Conservation (phyloP, 2,329 filamentous ascomycete species). For the Trichoderma sp. region DNA sequence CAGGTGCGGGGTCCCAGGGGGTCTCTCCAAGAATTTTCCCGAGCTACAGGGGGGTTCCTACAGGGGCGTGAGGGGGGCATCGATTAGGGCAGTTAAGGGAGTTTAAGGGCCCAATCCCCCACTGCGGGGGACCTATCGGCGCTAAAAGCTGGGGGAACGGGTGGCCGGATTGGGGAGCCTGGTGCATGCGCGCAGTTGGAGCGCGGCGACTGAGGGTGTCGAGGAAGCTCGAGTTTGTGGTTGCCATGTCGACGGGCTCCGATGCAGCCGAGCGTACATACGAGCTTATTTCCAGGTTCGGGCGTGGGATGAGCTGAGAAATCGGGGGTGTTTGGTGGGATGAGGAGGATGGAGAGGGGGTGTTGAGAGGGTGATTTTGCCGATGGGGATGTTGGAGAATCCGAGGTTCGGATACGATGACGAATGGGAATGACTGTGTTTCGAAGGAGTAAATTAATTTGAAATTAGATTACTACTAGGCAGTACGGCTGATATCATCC, state of each 20-base stretch:
- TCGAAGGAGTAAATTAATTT: not conserved
- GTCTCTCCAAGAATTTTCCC: not conserved
- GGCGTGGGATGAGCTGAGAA: not conserved
- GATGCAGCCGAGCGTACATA: conserved; percentile 16
- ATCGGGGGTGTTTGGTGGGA: not conserved
- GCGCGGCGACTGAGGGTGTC: not conserved
- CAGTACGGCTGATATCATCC: not conserved
- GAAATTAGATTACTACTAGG: not conserved
- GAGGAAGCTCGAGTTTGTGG: not conserved
- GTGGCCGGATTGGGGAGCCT: not conserved
- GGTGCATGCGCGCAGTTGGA: not conserved
- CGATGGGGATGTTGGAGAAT: not conserved
- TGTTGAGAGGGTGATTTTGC: too few species aligned
- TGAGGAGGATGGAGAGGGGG: not conserved
- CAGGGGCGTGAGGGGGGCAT: conserved; percentile 2
- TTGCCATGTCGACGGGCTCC: not conserved
- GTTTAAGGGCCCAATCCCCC: conserved; percentile 14
- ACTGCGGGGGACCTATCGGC: conserved; percentile 18
- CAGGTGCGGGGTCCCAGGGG: conserved; percentile 20
- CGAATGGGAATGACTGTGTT: not conserved
- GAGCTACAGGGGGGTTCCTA: conserved; percentile 5
- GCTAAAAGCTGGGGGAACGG: conserved; percentile 21
- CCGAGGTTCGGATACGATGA: not conserved
- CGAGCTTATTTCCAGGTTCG: conserved; percentile 2
- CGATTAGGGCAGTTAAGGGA: not conserved